Evolutionary conservation across 2,329 filamentous ascomycete genomes (phyloP), one percentile per base, ranked within the genome.

Genomic region (Piedraia hortae): DNA sequence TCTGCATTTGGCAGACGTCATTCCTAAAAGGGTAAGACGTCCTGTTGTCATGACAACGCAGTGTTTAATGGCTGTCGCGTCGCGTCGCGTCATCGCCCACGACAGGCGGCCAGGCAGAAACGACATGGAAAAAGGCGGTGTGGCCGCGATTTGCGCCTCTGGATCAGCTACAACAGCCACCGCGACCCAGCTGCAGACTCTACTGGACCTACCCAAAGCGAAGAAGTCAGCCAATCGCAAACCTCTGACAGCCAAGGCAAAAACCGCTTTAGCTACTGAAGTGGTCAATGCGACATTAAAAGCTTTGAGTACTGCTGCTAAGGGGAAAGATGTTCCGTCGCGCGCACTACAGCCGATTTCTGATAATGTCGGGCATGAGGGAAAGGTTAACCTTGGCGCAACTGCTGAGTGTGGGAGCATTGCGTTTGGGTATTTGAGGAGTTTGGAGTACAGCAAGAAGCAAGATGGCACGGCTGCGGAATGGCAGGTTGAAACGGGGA

Each of bases 241-340:
- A n/a, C 20, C 26, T n/a, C 41, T 69, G 14, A 47, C 55, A 4
- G 38, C 51, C 4, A 61, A 57, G 33, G 68, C 75, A 26, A 62
- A 57, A 40, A 64, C 63, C 22, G 51, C 60, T 19, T 46, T 80
- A 16, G 71, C 72, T 7, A 75, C 71, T 0, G 61, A 77, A 28
- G 53, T 75, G 16, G 62, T 77, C 34, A 82, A 80, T 39, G 50
- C 53, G 4, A 56, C 65, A 1, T 51, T 80, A 17, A 77, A 72
- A 35, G 54, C 59, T 6, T 53, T 82, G 3, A 55, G 56, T n/a
- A 64, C 72, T 25, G 63, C 63, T 0, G 52, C 63, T 10, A 77
- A 66, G 38, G 43, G 12, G 8, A 21, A n/a, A n/a, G n/a, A n/a
- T n/a, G n/a, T n/a, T 8, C 6, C 13, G 9, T 16, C 16, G 11